Percentiles rank a stretch among this genome's conserved stretches.
These are phyloP conservation scores for Saccharomycopsis oosterbeekiorum DNA, from an alignment of 805 yeast genomes.

Conservation along the genomic window DNA sequence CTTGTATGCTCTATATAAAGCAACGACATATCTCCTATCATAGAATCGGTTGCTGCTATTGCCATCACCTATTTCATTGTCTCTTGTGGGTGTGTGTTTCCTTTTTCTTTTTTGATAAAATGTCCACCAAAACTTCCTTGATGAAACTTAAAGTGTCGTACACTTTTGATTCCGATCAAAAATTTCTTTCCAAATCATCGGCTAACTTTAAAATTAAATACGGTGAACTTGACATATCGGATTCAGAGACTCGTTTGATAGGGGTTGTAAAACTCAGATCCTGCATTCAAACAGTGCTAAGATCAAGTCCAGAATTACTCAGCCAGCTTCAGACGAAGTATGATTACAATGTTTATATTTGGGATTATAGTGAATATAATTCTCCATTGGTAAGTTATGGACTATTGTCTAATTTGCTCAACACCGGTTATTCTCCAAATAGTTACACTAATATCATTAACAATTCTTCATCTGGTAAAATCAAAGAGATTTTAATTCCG, in stretches of 20 bases:
- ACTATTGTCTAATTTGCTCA: constrained; percentile 12
- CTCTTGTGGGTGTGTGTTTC: background rate
- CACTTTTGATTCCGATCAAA: constrained; percentile 14
- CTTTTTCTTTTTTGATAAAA: background rate
- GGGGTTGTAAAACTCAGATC: constrained; percentile 16
- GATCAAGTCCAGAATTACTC: constrained; percentile 16
- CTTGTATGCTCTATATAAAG: no score
- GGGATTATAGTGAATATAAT: constrained; percentile 17
- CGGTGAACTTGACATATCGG: constrained; percentile 15
- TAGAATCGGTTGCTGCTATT: no score
- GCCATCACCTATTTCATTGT: no score
- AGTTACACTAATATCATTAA: background rate
- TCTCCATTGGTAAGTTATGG: constrained; percentile 18
- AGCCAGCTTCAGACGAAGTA: constrained; percentile 3
- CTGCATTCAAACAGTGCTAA: constrained; percentile 11
- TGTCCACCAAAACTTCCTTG: constrained; percentile 17
- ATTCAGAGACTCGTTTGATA: constrained; percentile 14
- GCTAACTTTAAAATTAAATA: constrained; percentile 10
- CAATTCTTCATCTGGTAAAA: background rate
- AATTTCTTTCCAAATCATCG: constrained; percentile 10
- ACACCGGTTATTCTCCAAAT: constrained; percentile 5
- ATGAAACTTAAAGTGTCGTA: constrained; percentile 18
- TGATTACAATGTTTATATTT: constrained; percentile 18
- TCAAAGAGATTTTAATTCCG: constrained; percentile 15
- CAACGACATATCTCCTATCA: no score